phyloP scores from a whole-genome alignment of 768 basidiomycete species.

The Goffeauzyma gilvescens region DNA sequence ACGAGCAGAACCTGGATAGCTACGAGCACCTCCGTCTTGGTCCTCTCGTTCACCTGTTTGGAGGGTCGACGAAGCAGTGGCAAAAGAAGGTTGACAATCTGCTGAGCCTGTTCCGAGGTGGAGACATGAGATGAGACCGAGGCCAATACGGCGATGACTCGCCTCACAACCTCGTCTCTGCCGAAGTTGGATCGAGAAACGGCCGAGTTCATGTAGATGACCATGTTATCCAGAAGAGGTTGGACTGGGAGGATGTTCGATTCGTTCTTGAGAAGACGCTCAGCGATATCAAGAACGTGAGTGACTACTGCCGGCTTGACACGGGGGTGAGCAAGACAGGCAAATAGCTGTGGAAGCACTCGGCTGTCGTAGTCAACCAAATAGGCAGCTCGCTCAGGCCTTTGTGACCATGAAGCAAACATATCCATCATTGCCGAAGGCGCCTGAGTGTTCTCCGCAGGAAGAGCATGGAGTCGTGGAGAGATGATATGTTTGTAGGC shows the following conservation, averaged over 20 bases:
- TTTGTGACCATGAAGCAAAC: slow-evolving; percentile 55
- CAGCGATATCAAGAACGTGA: slow-evolving; percentile 68
- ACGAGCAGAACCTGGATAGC: slow-evolving; percentile 46
- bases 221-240: slow-evolving; percentile 49
- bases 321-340: slow-evolving; percentile 58
- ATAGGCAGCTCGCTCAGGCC: slow-evolving; percentile 42
- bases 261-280: slow-evolving; percentile 41
- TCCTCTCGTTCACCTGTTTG: slow-evolving; percentile 61
- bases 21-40: slow-evolving; percentile 61
- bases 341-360: slow-evolving; percentile 58
- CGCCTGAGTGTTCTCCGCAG: slow-evolving; percentile 72
- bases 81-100: slow-evolving; percentile 50
- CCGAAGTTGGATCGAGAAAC: slow-evolving; percentile 28
- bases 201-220: slow-evolving; percentile 49
- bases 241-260: slow-evolving; percentile 35
- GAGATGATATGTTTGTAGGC: slow-evolving; percentile 57
- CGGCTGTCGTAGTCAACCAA: slow-evolving; percentile 51
- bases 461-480: slow-evolving; percentile 56
- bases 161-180: slow-evolving; percentile 43
- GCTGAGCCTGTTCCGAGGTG: slow-evolving; percentile 51
- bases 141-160: slow-evolving; percentile 66
- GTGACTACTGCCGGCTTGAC: slow-evolving; percentile 71
- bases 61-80: slow-evolving; percentile 62
- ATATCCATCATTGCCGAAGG: slow-evolving; percentile 76
- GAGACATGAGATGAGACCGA: slow-evolving; percentile 54